Evolutionary conservation across 148 eudicot genomes (phyloP).

Genomic region (Dianthus caryophyllus): DNA sequence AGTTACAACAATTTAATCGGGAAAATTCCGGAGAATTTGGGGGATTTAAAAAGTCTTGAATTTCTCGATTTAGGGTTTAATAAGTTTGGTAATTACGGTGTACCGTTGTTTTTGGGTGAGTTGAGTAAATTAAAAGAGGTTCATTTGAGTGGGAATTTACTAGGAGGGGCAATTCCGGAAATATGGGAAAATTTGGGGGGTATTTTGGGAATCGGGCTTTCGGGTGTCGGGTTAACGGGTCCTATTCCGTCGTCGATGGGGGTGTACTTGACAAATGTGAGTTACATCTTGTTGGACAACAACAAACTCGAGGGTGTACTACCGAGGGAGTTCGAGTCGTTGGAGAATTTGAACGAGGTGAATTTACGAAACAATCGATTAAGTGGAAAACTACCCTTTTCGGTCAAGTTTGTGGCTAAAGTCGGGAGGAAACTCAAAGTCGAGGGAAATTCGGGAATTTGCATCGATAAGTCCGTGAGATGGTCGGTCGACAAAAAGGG

Average conservation of each 20-base stretch:
- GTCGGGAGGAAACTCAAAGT: constrained; percentile 55
- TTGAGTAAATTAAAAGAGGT: constrained; percentile 53
- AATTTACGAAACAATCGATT: constrained; percentile 57
- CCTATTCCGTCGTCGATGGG: constrained; percentile 74
- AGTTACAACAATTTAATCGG: constrained; percentile 49
- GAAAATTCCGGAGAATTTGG: constrained; percentile 45
- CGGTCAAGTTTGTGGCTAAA: constrained; percentile 35
- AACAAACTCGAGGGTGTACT: constrained; percentile 60
- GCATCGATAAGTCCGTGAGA: constrained; percentile 45
- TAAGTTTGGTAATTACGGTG: constrained; percentile 46
- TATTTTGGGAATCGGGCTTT: constrained; percentile 55
- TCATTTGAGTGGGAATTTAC: constrained; percentile 64
- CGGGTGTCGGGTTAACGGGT: constrained; percentile 57
- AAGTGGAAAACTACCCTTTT: constrained; percentile 62
- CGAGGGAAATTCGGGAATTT: constrained; percentile 59
- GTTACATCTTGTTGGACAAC: constrained; percentile 56
- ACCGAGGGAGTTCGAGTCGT: constrained; percentile 60
- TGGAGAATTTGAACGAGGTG: constrained; percentile 53
- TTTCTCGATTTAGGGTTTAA: constrained; percentile 68
- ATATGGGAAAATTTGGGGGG: constrained; percentile 76
- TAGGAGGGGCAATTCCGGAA: constrained; percentile 85
- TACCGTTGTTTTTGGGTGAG: constrained; percentile 53
- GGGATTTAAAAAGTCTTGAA: constrained; percentile 42
- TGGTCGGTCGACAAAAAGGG: constrained; percentile 19
- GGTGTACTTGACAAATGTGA: constrained; percentile 43